Conservation (phyloP, 1,139 yeast genomes). For the Saccharomyces hybrid region DNA sequence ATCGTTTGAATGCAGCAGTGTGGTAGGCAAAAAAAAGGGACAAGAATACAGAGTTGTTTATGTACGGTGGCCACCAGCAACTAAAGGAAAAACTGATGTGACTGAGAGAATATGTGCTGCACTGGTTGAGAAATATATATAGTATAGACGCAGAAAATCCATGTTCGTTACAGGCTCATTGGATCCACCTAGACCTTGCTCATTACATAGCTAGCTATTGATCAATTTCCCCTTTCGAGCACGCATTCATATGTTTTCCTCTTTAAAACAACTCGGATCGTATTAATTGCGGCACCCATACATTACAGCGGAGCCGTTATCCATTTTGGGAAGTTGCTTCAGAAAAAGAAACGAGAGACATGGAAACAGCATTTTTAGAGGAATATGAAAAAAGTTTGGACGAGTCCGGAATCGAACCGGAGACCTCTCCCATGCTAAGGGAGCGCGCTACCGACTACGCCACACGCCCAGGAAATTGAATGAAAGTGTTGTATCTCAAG, state of each 20-base stretch:
- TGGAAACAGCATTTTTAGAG: not conserved
- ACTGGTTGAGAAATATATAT: not conserved
- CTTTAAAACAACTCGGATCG: not conserved
- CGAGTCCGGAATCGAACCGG: no score
- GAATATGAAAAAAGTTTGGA: not conserved
- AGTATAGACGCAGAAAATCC: not conserved
- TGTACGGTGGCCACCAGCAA: not conserved
- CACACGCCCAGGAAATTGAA: slow-evolving; percentile 55
- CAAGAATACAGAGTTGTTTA: not conserved
- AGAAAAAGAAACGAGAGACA: not conserved
- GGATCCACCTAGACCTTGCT: not conserved
- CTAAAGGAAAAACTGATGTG: not conserved
- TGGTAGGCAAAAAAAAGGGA: not conserved
- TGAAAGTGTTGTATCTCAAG: not conserved
- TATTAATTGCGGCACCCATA: not conserved
- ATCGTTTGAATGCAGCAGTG: not conserved
- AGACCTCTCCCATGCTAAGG: slow-evolving; percentile 15
- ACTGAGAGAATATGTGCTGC: not conserved
- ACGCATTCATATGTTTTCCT: not conserved
- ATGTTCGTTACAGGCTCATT: not conserved
- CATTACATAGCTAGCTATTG: not conserved
- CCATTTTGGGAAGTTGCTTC: not conserved
- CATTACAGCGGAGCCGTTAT: not conserved
- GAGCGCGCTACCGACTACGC: slow-evolving; percentile 93
- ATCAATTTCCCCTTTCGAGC: not conserved